A percentile compares a stretch with the other conserved stretches of the same genome.
phyloP scores from a whole-genome alignment of 2,329 filamentous ascomycete genomes.

The Fusarium robinianum region DNA sequence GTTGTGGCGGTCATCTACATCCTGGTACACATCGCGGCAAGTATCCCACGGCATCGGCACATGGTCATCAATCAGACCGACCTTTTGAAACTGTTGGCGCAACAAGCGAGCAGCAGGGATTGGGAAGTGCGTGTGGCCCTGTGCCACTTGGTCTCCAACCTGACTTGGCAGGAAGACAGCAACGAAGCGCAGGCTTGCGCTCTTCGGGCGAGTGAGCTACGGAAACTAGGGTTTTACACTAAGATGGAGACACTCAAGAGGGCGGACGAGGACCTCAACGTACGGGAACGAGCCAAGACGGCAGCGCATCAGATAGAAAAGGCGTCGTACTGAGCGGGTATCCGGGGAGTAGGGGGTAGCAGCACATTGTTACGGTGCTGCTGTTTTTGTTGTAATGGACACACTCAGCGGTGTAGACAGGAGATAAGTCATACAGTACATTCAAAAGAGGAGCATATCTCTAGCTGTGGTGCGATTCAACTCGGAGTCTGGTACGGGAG shows the following conservation, averaged over 20 bases:
- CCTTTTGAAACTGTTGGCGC: slow-evolving; percentile 72
- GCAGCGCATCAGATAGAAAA: slow-evolving; percentile 73
- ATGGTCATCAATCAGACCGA: slow-evolving; percentile 76
- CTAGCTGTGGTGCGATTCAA: too few species aligned
- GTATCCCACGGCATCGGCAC: slow-evolving; percentile 76
- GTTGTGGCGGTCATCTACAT: slow-evolving; percentile 79
- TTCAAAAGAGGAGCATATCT: too few species aligned
- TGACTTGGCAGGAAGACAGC: slow-evolving; percentile 80
- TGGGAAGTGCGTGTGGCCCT: slow-evolving; percentile 76
- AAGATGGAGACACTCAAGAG: slow-evolving; percentile 65
- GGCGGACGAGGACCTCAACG: slow-evolving; percentile 77
- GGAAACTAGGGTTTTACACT: slow-evolving; percentile 70
- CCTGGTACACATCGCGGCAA: slow-evolving; percentile 86
- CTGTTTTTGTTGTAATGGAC: too few species aligned
- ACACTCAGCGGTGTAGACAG: too few species aligned
- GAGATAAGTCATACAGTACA: too few species aligned
- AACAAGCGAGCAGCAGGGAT: slow-evolving; percentile 74
- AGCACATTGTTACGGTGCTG: too few species aligned
- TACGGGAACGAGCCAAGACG: slow-evolving; percentile 81
- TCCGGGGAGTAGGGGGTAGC: too few species aligned
- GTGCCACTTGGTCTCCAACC: slow-evolving; percentile 83
- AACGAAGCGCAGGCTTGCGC: slow-evolving; percentile 67
- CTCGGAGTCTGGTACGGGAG: too few species aligned
- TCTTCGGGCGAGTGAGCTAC: slow-evolving; percentile 70
- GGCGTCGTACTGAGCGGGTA: slow-evolving; percentile 34